Evolutionary conservation across 371 early-diverging fungal genomes (phyloP), one percentile per base, ranked within the genome.

Genomic region (Racocetra persica): DNA sequence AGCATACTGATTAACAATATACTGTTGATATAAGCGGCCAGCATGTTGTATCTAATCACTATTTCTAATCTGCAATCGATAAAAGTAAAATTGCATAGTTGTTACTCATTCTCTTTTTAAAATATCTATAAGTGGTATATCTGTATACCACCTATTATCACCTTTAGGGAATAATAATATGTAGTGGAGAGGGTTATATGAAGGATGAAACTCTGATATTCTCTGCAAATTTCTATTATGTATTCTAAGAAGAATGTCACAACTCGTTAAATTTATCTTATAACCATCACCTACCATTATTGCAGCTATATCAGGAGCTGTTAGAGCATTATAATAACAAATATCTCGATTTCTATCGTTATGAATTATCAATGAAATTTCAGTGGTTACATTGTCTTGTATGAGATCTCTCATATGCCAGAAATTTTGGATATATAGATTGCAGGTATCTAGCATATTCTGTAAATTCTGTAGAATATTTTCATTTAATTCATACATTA

Each of bases 131-230:
- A n/a, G 26, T 1, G 45, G 18, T 16, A 69, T 69, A 16, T 1
- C 18, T 32, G 38, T 38, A 69, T 69, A 18, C 45, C 45, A 41
- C 16, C 77, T 4, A 32, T 32, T 4, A 2, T 32, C 32, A 32
- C 32, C 32, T 32, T 4, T 32, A 2, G 32, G 32, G 36, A 81
- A 80, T 22, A 83, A 26, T n/a, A 83, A 75, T 1, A 81, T 18
- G 26, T 83, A 83, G 13, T 81, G 72, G 55, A 83, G 28, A 54
- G 79, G 63, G 49, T 74, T 81, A 36, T 79, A 83, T 24, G 60
- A 18, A 36, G 38, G 26, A 36, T 73, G 80, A 14, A 62, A 20
- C 22, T 52, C 62, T 11, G 80, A 60, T 26, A 80, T 24, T 11
- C 49, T 18, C 16, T 80, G 41, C 13, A 73, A n/a, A 4, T 7